Evolutionary conservation across 2,329 filamentous ascomycete genomes (phyloP).

Genomic region (Hirsutella rhossiliensis): DNA sequence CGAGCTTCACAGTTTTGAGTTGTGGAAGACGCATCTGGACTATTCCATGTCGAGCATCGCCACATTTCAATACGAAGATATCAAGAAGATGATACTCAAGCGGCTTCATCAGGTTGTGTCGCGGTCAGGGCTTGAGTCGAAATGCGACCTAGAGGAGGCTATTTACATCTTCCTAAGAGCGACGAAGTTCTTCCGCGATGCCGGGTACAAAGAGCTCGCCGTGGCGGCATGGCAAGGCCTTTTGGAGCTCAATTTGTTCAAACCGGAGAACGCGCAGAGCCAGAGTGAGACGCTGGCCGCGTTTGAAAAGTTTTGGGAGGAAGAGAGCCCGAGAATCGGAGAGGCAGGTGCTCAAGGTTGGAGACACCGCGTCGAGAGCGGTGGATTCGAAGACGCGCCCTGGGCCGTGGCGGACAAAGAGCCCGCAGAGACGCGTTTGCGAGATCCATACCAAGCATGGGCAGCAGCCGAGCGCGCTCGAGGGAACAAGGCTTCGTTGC

Average conservation of each 20-base stretch:
- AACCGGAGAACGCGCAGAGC: conserved; percentile 14
- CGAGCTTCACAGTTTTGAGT: conserved; percentile 26
- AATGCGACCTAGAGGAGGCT: conserved; percentile 14
- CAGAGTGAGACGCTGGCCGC: conserved; percentile 15
- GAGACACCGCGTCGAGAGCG: conserved; percentile 35
- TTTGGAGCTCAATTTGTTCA: conserved; percentile 59
- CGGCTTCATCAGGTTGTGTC: conserved; percentile 25
- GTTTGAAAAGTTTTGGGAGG: conserved; percentile 78
- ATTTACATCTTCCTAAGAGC: conserved; percentile 63
- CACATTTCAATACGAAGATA: conserved; percentile 55
- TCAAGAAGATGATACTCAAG: conserved; percentile 45
- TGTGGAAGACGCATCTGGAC: conserved; percentile 67
- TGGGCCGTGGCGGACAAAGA: conserved; percentile 15
- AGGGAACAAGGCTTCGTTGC: conserved; percentile 38
- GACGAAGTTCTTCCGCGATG: conserved; percentile 62
- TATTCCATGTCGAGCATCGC: conserved; percentile 58
- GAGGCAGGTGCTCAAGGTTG: conserved; percentile 63
- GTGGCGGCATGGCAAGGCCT: conserved; percentile 73
- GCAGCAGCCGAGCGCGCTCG: conserved; percentile 39
- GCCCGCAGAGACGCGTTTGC: conserved; percentile 12
- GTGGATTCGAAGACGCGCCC: conserved; percentile 25
- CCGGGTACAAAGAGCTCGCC: conserved; percentile 68
- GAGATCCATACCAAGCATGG: conserved; percentile 40
- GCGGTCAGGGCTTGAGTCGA: conserved; percentile 1
- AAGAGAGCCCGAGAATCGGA: conserved; percentile 66